phyloP scores from a whole-genome alignment of 169 alveolate species.

The Plasmodium malariae region DNA sequence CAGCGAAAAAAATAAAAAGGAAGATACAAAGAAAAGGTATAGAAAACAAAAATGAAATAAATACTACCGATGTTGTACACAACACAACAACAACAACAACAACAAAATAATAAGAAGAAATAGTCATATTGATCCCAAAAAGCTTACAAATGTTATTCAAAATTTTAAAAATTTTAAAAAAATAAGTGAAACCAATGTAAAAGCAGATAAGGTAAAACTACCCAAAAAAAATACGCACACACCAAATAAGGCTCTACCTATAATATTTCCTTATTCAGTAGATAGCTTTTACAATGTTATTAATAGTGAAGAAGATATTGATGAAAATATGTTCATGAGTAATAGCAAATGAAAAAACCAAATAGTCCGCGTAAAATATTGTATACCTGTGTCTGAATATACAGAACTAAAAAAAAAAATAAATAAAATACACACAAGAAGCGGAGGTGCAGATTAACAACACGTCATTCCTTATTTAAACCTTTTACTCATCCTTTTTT shows the following conservation, averaged over 20 bases:
- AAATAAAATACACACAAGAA: not conserved
- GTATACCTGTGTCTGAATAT: not conserved
- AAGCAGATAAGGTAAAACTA: not conserved
- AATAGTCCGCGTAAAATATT: not conserved
- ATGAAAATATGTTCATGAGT: conserved; percentile 32
- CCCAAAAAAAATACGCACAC: not conserved
- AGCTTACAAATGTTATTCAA: conserved; percentile 16
- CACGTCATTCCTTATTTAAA: not conserved
- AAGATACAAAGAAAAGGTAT: not conserved
- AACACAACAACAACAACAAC: not conserved
- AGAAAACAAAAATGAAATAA: not conserved
- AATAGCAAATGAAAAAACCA: not conserved
- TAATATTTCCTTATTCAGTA: conserved; percentile 30
- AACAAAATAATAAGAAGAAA: conserved; percentile 1
- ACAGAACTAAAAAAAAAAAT: not conserved
- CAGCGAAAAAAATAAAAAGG: not conserved
- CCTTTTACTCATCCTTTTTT: not conserved
- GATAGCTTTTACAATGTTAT: conserved; percentile 52
- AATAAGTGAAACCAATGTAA: not conserved
- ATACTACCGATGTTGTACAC: not conserved
- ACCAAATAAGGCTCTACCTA: not conserved
- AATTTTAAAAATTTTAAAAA: conserved; percentile 54
- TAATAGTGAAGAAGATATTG: conserved; percentile 63
- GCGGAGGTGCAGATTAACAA: not conserved
- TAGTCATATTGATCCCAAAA: conserved; percentile 39